phyloP scores from a whole-genome alignment of 192 early-diverging fungal species.

The Gonapodya prolifera region DNA sequence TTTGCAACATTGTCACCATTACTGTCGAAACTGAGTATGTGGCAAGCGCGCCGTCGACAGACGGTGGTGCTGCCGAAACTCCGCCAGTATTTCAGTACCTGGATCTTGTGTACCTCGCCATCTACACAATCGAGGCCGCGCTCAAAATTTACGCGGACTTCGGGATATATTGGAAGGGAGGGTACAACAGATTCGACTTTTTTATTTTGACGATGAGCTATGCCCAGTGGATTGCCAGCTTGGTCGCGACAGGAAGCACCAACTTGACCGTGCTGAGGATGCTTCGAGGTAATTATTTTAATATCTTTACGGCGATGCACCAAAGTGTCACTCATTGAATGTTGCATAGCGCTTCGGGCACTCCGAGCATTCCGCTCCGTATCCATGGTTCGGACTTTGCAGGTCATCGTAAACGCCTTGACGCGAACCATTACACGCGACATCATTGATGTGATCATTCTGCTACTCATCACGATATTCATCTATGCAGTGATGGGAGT shows the following conservation, averaged over 20 bases:
- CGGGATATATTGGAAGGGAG: constrained; percentile 6
- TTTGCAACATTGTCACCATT: constrained; percentile 10
- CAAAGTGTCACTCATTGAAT: neutral
- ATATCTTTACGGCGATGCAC: neutral
- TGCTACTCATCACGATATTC: constrained; percentile 30
- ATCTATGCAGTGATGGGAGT: constrained; percentile 28
- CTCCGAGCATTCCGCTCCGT: constrained; percentile 17
- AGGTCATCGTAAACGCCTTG: constrained; percentile 30
- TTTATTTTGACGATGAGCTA: constrained; percentile 2
- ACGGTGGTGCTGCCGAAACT: neutral
- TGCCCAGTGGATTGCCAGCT: constrained; percentile 1
- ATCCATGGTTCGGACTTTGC: constrained; percentile 16
- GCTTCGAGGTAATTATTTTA: constrained; percentile 6
- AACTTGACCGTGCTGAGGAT: constrained; percentile 15
- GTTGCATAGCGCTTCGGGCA: constrained; percentile 14
- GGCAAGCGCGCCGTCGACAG: neutral
- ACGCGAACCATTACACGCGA: constrained; percentile 21
- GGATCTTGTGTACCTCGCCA: constrained; percentile 8
- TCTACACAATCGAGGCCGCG: constrained; percentile 9
- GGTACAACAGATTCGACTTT: constrained; percentile 12
- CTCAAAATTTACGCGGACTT: constrained; percentile 8
- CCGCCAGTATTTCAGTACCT: constrained; percentile 4
- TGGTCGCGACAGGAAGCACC: neutral
- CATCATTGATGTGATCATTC: constrained; percentile 26
- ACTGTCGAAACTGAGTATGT: constrained; percentile 6